Percentiles rank a stretch among this genome's conserved stretches.
phyloP scores from a whole-genome alignment of 1,284 basidiomycete genomes.

The Somion occarium region DNA sequence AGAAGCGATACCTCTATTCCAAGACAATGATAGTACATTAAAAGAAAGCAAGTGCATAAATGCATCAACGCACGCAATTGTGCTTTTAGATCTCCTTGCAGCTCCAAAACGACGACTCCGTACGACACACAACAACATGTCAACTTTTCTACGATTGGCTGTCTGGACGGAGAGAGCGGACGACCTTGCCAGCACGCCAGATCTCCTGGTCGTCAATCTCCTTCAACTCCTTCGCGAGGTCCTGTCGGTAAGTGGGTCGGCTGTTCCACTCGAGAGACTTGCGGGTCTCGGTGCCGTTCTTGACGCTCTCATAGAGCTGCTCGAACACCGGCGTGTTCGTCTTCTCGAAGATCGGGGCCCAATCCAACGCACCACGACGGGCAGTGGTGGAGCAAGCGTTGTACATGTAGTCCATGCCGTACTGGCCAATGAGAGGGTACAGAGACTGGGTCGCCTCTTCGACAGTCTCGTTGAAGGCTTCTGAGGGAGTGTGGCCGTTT shows the following conservation, averaged over 20 bases:
- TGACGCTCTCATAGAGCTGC: slow-evolving; percentile 90
- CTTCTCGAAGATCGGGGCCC: slow-evolving; percentile 98
- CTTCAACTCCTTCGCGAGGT: slow-evolving; percentile 90
- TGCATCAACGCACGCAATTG: too few relatives aligned
- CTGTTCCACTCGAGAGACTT: slow-evolving; percentile 97
- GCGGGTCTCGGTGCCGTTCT: slow-evolving; percentile 94
- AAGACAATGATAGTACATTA: too few relatives aligned
- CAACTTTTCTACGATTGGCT: not conserved
- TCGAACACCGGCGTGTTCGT: slow-evolving; percentile 94
- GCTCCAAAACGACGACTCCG: too few relatives aligned
- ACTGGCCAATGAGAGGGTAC: slow-evolving; percentile 93
- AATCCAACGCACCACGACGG: slow-evolving; percentile 97
- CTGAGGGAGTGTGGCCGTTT: slow-evolving; percentile 97
- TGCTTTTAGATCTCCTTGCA: too few relatives aligned
- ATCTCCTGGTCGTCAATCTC: slow-evolving; percentile 98
- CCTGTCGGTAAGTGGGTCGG: slow-evolving; percentile 89
- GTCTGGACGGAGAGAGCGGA: slow-evolving; percentile 9
- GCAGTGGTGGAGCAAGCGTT: slow-evolving; percentile 98
- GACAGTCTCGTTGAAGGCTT: slow-evolving; percentile 99
- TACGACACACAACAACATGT: too few relatives aligned
- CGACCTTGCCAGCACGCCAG: slow-evolving; percentile 75
- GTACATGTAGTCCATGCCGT: slow-evolving; percentile 99
- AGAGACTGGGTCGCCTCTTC: slow-evolving; percentile 99
- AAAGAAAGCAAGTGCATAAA: too few relatives aligned
- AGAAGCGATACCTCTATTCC: too few relatives aligned